Evolutionary conservation across 768 basidiomycete genomes (phyloP).

Genomic region (Suillus subluteus): DNA sequence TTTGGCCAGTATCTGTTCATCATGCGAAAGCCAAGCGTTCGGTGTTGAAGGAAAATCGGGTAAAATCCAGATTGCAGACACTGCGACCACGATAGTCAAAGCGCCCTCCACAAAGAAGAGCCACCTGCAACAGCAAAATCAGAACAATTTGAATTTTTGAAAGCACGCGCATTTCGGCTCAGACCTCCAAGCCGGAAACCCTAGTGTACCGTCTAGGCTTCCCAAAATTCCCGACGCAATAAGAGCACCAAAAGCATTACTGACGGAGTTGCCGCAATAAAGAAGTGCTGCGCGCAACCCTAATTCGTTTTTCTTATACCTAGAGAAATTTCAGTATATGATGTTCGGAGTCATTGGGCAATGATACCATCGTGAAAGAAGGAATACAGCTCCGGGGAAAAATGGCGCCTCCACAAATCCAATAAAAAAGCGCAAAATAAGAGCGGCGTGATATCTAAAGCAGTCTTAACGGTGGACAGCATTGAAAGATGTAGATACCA

Average conservation of each 20-base stretch:
- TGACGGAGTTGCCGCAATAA: slow-evolving; percentile 70
- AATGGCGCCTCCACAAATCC: slow-evolving; percentile 72
- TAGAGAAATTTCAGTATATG: not conserved
- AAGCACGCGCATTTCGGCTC: slow-evolving; percentile 14
- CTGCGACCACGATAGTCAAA: slow-evolving; percentile 54
- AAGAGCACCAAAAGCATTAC: slow-evolving; percentile 79
- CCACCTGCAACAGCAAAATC: slow-evolving; percentile 48
- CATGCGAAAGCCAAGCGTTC: slow-evolving; percentile 57
- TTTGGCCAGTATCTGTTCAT: slow-evolving; percentile 57
- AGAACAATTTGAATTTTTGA: not conserved
- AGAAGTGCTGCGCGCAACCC: slow-evolving; percentile 68
- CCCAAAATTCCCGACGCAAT: slow-evolving; percentile 75
- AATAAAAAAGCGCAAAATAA: slow-evolving; percentile 73
- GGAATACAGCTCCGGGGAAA: slow-evolving; percentile 67
- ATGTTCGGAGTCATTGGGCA: not conserved
- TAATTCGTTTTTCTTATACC: slow-evolving; percentile 67
- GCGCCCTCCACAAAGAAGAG: slow-evolving; percentile 69
- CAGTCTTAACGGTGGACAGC: not conserved
- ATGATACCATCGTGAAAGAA: slow-evolving; percentile 62
- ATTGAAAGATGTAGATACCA: not conserved
- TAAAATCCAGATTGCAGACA: slow-evolving; percentile 60
- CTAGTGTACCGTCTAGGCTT: slow-evolving; percentile 67
- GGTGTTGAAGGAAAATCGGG: slow-evolving; percentile 73
- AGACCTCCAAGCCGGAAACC: slow-evolving; percentile 73
- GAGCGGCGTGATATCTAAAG: slow-evolving; percentile 56